Percentiles rank a stretch among this genome's conserved stretches.
Evolutionary conservation across 371 early-diverging fungal species (phyloP).

Genomic region (Polyrhizophydium stewartii): DNA sequence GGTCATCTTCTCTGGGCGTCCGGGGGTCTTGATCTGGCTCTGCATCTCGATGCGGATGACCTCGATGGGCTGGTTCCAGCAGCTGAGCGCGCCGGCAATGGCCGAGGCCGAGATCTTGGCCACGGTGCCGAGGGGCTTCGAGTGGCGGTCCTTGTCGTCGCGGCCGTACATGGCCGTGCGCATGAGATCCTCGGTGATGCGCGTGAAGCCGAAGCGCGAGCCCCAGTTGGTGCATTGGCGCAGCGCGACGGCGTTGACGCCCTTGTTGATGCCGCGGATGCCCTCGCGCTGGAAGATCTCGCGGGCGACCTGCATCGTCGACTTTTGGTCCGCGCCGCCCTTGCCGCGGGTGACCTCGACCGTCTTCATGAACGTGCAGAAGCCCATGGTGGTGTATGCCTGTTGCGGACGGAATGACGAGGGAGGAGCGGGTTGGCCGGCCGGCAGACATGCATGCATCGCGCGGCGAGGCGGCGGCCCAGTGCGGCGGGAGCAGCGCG

Average conservation of each 20-base stretch:
- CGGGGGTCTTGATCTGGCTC: slow-evolving; percentile 75
- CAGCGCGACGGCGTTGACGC: slow-evolving; percentile 60
- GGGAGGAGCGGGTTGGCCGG: background rate
- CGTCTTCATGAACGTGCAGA: slow-evolving; percentile 98
- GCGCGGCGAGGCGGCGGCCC: slow-evolving; percentile 23
- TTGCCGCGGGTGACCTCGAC: slow-evolving; percentile 97
- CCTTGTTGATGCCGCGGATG: slow-evolving; percentile 91
- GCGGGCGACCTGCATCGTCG: slow-evolving; percentile 78
- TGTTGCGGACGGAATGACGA: slow-evolving; percentile 38
- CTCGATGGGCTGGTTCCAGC: slow-evolving; percentile 98
- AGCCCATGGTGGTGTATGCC: slow-evolving; percentile 97
- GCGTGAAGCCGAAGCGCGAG: slow-evolving; percentile 72
- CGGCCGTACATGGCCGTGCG: slow-evolving; percentile 42
- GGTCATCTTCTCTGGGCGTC: slow-evolving; percentile 84
- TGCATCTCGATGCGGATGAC: slow-evolving; percentile 98
- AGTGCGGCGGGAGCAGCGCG: background rate
- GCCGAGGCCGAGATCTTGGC: slow-evolving; percentile 73
- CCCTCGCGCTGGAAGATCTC: slow-evolving; percentile 91
- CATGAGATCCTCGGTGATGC: slow-evolving; percentile 76
- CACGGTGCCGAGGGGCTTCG: slow-evolving; percentile 30
- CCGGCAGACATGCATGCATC: background rate
- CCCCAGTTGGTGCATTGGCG: slow-evolving; percentile 98
- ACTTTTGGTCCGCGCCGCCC: slow-evolving; percentile 49
- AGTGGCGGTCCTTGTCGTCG: slow-evolving; percentile 8
- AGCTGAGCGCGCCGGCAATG: slow-evolving; percentile 87